Evolutionary conservation across 2,329 filamentous ascomycete genomes (phyloP).

Genomic region (Pseudocercospora crystallina): DNA sequence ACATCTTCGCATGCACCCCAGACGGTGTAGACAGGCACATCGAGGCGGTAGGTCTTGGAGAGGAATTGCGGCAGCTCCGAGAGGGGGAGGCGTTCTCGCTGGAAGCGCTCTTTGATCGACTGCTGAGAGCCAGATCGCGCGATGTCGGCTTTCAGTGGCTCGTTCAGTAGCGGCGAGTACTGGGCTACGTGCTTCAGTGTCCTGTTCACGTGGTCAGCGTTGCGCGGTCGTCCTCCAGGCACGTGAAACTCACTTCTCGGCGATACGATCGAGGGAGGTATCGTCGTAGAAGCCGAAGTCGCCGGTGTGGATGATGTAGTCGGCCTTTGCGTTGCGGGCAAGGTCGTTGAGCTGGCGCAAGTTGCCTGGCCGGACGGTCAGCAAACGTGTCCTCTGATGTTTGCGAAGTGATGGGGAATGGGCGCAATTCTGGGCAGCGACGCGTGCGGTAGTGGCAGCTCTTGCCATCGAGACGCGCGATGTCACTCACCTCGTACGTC

Average conservation of each 20-base stretch:
- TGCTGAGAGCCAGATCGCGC: conserved; percentile 66
- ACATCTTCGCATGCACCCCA: conserved; percentile 99
- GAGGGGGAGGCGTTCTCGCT: conserved; percentile 77
- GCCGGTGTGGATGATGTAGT: conserved; percentile 97
- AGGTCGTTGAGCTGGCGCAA: conserved; percentile 93
- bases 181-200: conserved; percentile 98
- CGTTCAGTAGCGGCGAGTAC: conserved; percentile 90
- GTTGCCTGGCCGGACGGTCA: conserved; percentile 65
- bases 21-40: conserved; percentile 96
- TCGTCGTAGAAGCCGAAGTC: conserved; percentile 99
- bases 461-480: too few relatives aligned
- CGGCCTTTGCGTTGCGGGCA: conserved; percentile 87
- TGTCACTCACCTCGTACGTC: conserved; percentile 50
- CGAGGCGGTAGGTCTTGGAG: conserved; percentile 82
- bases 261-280: conserved; percentile 91
- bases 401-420: not conserved
- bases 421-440: too few relatives aligned
- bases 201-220: conserved; percentile 47
- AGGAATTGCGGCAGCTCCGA: conserved; percentile 91
- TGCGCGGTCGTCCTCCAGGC: too few relatives aligned
- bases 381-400: not conserved
- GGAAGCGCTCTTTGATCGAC: conserved; percentile 79
- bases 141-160: conserved; percentile 67
- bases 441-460: too few relatives aligned
- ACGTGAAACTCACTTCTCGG: conserved; percentile 75